These are phyloP conservation scores for Helotiales sp. DNA, from an alignment of 2,329 filamentous ascomycete species.

Conservation along the genomic window DNA sequence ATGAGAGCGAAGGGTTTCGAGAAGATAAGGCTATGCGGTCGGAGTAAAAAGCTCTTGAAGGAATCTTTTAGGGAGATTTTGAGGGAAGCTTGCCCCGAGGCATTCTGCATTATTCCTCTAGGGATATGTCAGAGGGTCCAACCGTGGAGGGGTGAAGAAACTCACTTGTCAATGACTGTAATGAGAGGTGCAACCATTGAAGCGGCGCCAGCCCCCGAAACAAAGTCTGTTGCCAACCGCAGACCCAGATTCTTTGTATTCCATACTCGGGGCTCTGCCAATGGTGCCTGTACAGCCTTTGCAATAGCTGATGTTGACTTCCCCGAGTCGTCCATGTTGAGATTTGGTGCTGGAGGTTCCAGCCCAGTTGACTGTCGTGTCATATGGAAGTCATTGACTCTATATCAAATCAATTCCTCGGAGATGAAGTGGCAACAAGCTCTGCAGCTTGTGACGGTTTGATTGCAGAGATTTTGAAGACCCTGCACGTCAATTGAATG, in stretches of 20 bases:
- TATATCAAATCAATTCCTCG: not conserved
- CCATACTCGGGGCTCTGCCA: slow-evolving; percentile 53
- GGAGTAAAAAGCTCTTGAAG: slow-evolving; percentile 58
- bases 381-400: slow-evolving; percentile 30
- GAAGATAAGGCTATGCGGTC: slow-evolving; percentile 64
- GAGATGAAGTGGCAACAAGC: not conserved
- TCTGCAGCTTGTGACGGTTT: not conserved
- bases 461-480: slow-evolving; percentile 15
- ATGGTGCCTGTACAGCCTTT: slow-evolving; percentile 26
- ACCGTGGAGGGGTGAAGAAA: slow-evolving; percentile 2
- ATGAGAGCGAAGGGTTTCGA: slow-evolving; percentile 73
- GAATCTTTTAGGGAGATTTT: slow-evolving; percentile 63
- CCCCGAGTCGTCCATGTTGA: slow-evolving; percentile 14
- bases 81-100: slow-evolving; percentile 70
- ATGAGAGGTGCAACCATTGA: slow-evolving; percentile 82
- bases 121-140: slow-evolving; percentile 27
- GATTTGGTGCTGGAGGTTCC: slow-evolving; percentile 22
- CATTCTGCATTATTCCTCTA: slow-evolving; percentile 81
- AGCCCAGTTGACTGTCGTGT: slow-evolving; percentile 27
- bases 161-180: slow-evolving; percentile 82
- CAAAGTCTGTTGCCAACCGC: slow-evolving; percentile 70
- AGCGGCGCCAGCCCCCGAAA: slow-evolving; percentile 73
- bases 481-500: slow-evolving; percentile 22
- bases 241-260: slow-evolving; percentile 75
- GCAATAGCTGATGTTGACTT: slow-evolving; percentile 22